Base-by-base conservation (phyloP, 2,329 filamentous ascomycete genomes). In the Mollisiaceae sp. region DNA sequence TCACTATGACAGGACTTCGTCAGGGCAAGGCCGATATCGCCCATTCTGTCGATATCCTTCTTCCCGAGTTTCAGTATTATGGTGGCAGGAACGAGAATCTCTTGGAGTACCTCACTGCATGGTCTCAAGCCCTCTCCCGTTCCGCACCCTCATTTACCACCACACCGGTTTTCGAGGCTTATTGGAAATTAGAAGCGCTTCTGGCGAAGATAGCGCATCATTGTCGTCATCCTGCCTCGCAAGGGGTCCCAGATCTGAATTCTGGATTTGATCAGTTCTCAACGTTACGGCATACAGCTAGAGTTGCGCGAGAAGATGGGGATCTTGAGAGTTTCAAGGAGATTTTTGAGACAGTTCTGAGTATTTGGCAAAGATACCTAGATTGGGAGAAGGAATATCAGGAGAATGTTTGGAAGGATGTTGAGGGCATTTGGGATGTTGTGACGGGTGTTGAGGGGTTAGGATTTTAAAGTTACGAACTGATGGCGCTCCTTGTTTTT, bases 141-240 rank as follows among this genome's bases (percentile, higher is more conserved):
- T 35, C 50, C 20, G 27, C 15, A 24, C 54, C 27, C 15, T 14
- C 27, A 24, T 35, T 58, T 5, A n/a, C 8, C 4, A 15, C 59
- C 2, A n/a, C 18, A 35, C 50, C 38, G 36, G 52, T 47, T 2
- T 58, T 63, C 11, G 20, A 58, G 6, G 61, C 39, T 9, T 63
- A 63, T 38, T 63, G 43, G 61, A 22, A 52, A 39, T 20, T 63
- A n/a, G 38, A 63, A 18, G 35, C 8, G 15, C 38, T 63, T 32
- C 52, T 63, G 3, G 15, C 18, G 27, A 20, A 24, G 15, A 39
- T 63, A 5, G 8, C 35, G 6, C 15, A 5, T 11, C 32, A 59
- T 27, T 63, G 45, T 27, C 27, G 22, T 20, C 32, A 38, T 43
- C 5, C 36, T 12, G 55, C 35, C n/a, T 9, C 38, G 20, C 24